phyloP scores from a whole-genome alignment of 2,329 filamentous ascomycete genomes.

The Pseudogymnoascus sp. region DNA sequence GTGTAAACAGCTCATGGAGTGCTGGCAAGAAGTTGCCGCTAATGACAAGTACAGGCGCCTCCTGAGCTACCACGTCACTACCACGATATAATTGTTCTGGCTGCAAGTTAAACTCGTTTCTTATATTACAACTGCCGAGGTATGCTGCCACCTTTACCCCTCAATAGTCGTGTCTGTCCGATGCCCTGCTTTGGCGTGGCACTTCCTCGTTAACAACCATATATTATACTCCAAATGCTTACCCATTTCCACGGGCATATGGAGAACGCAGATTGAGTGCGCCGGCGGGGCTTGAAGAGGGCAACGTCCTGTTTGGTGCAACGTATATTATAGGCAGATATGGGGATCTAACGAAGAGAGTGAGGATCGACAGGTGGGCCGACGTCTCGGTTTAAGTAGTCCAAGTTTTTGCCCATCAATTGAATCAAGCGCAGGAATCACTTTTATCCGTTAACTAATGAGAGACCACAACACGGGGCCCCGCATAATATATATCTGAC shows the following conservation, averaged over 20 bases:
- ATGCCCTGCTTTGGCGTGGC: neutral
- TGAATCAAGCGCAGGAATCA: neutral
- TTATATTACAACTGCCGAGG: neutral
- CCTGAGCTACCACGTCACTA: neutral
- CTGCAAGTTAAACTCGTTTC: neutral
- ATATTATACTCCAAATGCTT: neutral
- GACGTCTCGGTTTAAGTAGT: constrained; percentile 1
- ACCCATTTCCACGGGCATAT: neutral
- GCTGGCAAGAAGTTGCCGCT: neutral
- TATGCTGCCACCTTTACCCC: neutral
- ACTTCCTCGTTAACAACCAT: neutral
- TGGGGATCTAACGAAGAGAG: neutral
- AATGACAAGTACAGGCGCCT: neutral
- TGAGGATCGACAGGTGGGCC: neutral
- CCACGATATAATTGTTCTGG: neutral
- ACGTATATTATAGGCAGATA: neutral
- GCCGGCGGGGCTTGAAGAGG: neutral
- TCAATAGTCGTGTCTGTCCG: neutral
- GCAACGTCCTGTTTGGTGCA: neutral
- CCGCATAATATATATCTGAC: constrained; percentile 6
- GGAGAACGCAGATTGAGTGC: neutral
- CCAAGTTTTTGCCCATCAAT: neutral
- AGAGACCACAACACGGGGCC: neutral
- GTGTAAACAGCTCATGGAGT: neutral
- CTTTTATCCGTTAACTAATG: neutral